Base-by-base conservation (phyloP, 1,284 basidiomycete genomes). In the Grifola frondosa region DNA sequence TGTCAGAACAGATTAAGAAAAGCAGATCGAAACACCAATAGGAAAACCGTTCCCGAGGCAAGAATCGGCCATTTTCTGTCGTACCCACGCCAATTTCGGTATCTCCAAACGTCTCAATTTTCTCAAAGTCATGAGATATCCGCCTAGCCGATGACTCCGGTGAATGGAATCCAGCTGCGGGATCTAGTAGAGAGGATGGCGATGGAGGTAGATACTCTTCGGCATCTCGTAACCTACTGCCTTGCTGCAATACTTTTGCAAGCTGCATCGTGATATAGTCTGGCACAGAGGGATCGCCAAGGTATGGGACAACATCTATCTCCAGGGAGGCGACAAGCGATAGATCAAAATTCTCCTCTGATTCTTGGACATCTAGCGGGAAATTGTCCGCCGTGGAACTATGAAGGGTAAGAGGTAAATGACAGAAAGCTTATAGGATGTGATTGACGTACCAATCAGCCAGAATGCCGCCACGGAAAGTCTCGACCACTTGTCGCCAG, bases 1-100 rank as follows among this genome's bases (percentile, higher is more conserved):
- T 68, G 52, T 81, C 70, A 0, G 84, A 84, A 56, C 88, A 92
- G 19, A 89, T 74, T 49, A 88, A 63, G 62, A 97, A 93, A 13
- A 98, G 65, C 19, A 96, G 67, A 57, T 97, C 92, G 49, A 97
- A 88, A 54, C 90, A 93, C 93, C 94, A 97, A 66, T 93, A 97
- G 7, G 88, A 85, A 59, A 94, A 92, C 8, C 87, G 73, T 64
- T 98, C 94, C 35, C 89, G 74, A 1, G 85, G 80, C 29, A 86
- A 68, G 19, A 81, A 65, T 11, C 67, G 61, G 1, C 77, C 76
- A 20, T 68, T 67, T 33, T 78, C 75, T 1, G 88, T 90, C 22
- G 76, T 86, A 3, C 89, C 88, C 21, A 73, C 52, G 12, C 69
- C 66, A 31, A 70, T 53, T 7, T 60, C 55, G 30, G 58, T 67